phyloP scores from a whole-genome alignment of 2,329 filamentous ascomycete genomes.

The Aspergillus felis region DNA sequence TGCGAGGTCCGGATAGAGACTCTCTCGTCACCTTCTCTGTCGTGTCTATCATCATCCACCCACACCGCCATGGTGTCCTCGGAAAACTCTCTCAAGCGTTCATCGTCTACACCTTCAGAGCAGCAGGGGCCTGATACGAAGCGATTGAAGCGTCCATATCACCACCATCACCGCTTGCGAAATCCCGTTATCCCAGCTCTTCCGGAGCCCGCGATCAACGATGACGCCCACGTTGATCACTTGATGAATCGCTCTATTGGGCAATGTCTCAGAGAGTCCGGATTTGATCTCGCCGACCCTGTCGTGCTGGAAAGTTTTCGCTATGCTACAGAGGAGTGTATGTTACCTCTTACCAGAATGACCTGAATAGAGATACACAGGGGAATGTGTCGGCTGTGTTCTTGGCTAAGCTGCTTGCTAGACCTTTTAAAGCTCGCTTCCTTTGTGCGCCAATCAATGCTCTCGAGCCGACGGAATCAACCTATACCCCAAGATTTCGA shows the following conservation, averaged over 20 bases:
- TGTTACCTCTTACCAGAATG: slow-evolving; percentile 20
- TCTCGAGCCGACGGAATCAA: slow-evolving; percentile 50
- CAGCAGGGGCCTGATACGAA: slow-evolving; percentile 23
- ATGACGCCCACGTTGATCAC: slow-evolving; percentile 51
- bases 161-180: slow-evolving; percentile 41
- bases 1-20: slow-evolving; percentile 9
- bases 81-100: slow-evolving; percentile 30
- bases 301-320: slow-evolving; percentile 56
- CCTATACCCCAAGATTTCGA: slow-evolving; percentile 59
- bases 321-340: slow-evolving; percentile 57
- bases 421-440: slow-evolving; percentile 54
- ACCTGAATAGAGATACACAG: background rate
- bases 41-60: slow-evolving; percentile 5
- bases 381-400: background rate
- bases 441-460: slow-evolving; percentile 56
- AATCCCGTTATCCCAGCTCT: slow-evolving; percentile 28
- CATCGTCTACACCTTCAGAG: slow-evolving; percentile 21
- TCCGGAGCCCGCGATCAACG: slow-evolving; percentile 42
- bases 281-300: slow-evolving; percentile 54
- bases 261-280: slow-evolving; percentile 47
- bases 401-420: slow-evolving; percentile 28
- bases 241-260: slow-evolving; percentile 55
- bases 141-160: slow-evolving; percentile 37
- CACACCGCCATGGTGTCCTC: slow-evolving; percentile 29
- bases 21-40: slow-evolving; percentile 6